A percentile compares a stretch with the other conserved stretches of the same genome.
These are phyloP conservation scores for Boletus reticulatus DNA, from an alignment of 768 basidiomycete genomes.

Conservation along the genomic window DNA sequence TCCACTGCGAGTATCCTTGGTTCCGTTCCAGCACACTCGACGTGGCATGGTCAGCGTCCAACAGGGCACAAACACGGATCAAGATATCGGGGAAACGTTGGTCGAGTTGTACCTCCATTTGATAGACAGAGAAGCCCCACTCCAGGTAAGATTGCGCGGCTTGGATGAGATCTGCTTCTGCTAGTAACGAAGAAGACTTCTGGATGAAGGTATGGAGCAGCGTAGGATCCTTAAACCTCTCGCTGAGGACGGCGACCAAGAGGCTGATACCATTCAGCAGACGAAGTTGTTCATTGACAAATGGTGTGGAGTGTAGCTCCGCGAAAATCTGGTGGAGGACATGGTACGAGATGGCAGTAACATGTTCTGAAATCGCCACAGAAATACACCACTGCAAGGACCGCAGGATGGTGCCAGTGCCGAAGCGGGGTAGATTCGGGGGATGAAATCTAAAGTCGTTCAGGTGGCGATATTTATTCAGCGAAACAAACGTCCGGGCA, in stretches of 20 bases:
- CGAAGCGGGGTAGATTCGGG: slow-evolving; percentile 65
- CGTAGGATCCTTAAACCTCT: slow-evolving; percentile 53
- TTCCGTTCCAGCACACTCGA: slow-evolving; percentile 37
- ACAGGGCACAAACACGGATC: slow-evolving; percentile 61
- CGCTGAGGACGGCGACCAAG: slow-evolving; percentile 62
- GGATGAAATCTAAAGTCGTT: slow-evolving; percentile 52
- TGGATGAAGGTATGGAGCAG: slow-evolving; percentile 69
- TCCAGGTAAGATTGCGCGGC: slow-evolving; percentile 75
- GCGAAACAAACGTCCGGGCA: slow-evolving; percentile 43
- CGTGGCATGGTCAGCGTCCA: slow-evolving; percentile 50
- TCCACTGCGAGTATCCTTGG: slow-evolving; percentile 55
- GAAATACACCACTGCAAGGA: slow-evolving; percentile 60
- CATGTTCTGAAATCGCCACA: slow-evolving; percentile 40
- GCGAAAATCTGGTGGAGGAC: slow-evolving; percentile 72
- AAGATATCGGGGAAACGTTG: slow-evolving; percentile 61
- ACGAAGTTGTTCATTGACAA: slow-evolving; percentile 84
- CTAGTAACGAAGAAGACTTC: slow-evolving; percentile 62
- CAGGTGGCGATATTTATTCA: slow-evolving; percentile 51
- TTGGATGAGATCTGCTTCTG: slow-evolving; percentile 63
- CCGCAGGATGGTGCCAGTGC: slow-evolving; percentile 46
- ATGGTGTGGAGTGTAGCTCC: slow-evolving; percentile 58
- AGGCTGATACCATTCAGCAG: slow-evolving; percentile 70
- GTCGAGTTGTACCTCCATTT: slow-evolving; percentile 39
- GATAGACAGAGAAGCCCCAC: slow-evolving; percentile 67
- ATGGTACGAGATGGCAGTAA: slow-evolving; percentile 70